A percentile compares a stretch with the other conserved stretches of the same genome.
Conservation (phyloP, 139 green algal species). For the Desmodesmus armatus region DNA sequence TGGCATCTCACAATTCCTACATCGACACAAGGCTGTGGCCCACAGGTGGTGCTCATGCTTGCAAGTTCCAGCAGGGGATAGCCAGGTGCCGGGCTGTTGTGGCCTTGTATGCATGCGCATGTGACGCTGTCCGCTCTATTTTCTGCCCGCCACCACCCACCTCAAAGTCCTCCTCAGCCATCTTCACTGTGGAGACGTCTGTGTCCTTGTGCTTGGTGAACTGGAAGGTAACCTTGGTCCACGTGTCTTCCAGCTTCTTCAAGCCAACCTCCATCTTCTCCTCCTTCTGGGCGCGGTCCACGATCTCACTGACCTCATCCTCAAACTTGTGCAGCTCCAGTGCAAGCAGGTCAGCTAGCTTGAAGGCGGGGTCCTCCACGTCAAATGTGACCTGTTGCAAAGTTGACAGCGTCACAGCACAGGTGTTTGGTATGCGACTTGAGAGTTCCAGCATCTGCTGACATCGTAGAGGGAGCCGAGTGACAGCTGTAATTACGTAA, state of each 20-base stretch:
- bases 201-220: conserved; percentile 83
- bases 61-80: not conserved
- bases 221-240: conserved; percentile 82
- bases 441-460: too few relatives aligned
- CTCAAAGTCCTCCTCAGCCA: conserved; percentile 93
- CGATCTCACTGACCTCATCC: conserved; percentile 91
- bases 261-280: conserved; percentile 90
- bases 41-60: not conserved
- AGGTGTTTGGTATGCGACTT: too few relatives aligned
- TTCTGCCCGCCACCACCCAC: too few relatives aligned
- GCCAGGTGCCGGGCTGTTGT: too few relatives aligned
- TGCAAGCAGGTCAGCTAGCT: conserved; percentile 85
- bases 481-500: too few relatives aligned
- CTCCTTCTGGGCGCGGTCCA: conserved; percentile 89
- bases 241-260: conserved; percentile 79
- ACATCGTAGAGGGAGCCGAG: too few relatives aligned
- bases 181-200: conserved; percentile 80
- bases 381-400: conserved; percentile 64
- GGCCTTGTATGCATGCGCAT: too few relatives aligned
- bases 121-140: too few relatives aligned
- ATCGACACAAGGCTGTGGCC: not conserved
- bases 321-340: conserved; percentile 93
- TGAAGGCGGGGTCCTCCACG: conserved; percentile 74
- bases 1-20: too few relatives aligned
- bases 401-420: too few relatives aligned